A percentile compares a stretch with the other conserved stretches of the same genome.
Conservation (phyloP, 306 rosid species). For the Lathyrus tuberosus region DNA sequence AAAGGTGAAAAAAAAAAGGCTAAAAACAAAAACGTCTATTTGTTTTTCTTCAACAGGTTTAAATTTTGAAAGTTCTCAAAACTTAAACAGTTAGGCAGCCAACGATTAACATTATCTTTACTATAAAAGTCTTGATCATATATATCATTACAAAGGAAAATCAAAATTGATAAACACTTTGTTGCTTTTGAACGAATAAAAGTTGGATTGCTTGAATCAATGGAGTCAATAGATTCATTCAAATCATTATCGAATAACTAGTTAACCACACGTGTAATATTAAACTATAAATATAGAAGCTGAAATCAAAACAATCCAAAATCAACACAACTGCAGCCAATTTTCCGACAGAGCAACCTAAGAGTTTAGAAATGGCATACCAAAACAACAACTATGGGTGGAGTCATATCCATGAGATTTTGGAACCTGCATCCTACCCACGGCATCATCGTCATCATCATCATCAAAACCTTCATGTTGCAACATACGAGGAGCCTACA, state of each 20-base stretch:
- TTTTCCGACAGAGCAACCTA: neutral
- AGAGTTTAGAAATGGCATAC: constrained; percentile 42
- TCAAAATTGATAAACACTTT: neutral
- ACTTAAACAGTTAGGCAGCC: too few species aligned
- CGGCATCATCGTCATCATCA: neutral
- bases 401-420: constrained; percentile 6
- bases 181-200: constrained; percentile 3
- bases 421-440: neutral
- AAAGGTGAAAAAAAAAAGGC: too few species aligned
- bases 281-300: constrained; percentile 33
- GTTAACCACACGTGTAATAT: neutral
- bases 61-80: too few species aligned
- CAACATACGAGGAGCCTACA: constrained; percentile 21
- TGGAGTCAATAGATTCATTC: constrained; percentile 42
- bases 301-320: neutral
- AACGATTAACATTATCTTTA: too few species aligned
- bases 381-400: constrained; percentile 25
- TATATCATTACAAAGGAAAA: neutral
- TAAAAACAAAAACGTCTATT: too few species aligned
- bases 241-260: constrained; percentile 42
- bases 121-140: neutral
- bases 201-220: neutral
- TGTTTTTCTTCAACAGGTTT: too few species aligned
- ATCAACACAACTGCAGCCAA: constrained; percentile 1
- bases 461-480: constrained; percentile 24